Conservation (phyloP, 768 basidiomycete genomes). For the Macrolepiota dolichaula region DNA sequence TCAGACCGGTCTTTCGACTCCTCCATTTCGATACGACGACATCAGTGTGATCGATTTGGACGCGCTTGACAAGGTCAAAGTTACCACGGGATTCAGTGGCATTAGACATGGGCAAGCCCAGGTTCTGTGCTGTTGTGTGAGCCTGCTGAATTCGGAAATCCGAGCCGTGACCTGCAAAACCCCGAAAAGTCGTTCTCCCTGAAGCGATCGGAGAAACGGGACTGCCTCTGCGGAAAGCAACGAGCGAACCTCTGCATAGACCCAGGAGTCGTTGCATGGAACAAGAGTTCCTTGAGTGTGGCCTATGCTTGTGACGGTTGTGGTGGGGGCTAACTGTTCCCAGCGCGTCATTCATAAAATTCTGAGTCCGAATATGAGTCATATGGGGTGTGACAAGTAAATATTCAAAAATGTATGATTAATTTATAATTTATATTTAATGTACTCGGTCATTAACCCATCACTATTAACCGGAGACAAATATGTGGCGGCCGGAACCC, state of each 20-base stretch:
- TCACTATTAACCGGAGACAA: too few species aligned
- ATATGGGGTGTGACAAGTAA: background rate
- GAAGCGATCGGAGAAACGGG: slow-evolving; percentile 15
- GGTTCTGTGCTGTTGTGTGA: slow-evolving; percentile 18
- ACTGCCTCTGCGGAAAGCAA: slow-evolving; percentile 14
- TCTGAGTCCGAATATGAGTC: too few species aligned
- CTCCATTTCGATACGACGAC: slow-evolving; percentile 85
- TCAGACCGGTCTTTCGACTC: slow-evolving; percentile 83
- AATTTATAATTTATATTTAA: too few species aligned
- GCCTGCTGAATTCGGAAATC: slow-evolving; percentile 27
- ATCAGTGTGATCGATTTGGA: slow-evolving; percentile 78
- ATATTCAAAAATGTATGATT: background rate
- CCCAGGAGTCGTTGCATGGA: slow-evolving; percentile 36
- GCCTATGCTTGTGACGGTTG: background rate
- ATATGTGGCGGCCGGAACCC: too few species aligned
- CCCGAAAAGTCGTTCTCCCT: slow-evolving; percentile 8
- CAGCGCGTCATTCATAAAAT: too few species aligned
- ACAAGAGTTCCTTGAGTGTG: background rate
- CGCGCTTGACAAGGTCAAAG: slow-evolving; percentile 76
- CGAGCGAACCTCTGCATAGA: slow-evolving; percentile 19
- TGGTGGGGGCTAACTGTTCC: background rate
- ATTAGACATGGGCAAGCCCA: slow-evolving; percentile 24
- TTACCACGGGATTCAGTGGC: slow-evolving; percentile 55
- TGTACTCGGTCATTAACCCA: too few species aligned
- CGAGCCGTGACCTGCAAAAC: slow-evolving; percentile 14